Evolutionary conservation across 78 protist species (phyloP), one percentile per base, ranked within the genome.

Genomic region (Speleostelium caveatum): DNA sequence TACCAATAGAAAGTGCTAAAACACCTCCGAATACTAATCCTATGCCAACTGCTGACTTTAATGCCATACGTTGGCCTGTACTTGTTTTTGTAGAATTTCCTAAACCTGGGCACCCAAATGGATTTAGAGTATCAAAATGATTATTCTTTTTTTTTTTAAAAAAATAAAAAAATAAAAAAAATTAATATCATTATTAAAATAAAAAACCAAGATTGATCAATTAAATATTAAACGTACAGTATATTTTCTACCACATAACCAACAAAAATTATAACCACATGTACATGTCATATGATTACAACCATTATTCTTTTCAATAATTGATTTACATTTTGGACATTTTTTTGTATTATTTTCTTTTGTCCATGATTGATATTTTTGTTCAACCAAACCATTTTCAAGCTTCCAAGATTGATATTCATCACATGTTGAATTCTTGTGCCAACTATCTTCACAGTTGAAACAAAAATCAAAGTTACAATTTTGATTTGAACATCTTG

Each of bases 261-360:
- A 71, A 51, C 77, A 71, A 41, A 41, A 71, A n/a, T 71, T 8
- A 32, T 71, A 71, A 5, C 41, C 42, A 51, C 77, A 71, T 17
- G 26, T 38, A 33, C 77, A 71, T 6, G n/a, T 51, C 1, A 79
- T n/a, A 71, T 79, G 88, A 16, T 75, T 65, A 49, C 92, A 86
- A 28, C 93, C 93, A 1, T 12, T 45, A 21, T 67, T 76, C 45
- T 78, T 74, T 19, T 75, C 87, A 41, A 76, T 86, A 7, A n/a
- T 7, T 8, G 49, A 19, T 24, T 38, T 38, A 69, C 93, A 86
- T 51, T 75, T 74, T 38, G 93, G 93, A 39, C 93, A 86, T n/a
- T 39, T 49, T 39, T 86, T 86, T n/a, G 86, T 78, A 51, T 86
- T 65, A 28, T 42, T 24, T 0, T 28, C 30, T 35, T 71, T 71